Conservation (phyloP, 805 yeast genomes). For the Danielia oregonensis region DNA sequence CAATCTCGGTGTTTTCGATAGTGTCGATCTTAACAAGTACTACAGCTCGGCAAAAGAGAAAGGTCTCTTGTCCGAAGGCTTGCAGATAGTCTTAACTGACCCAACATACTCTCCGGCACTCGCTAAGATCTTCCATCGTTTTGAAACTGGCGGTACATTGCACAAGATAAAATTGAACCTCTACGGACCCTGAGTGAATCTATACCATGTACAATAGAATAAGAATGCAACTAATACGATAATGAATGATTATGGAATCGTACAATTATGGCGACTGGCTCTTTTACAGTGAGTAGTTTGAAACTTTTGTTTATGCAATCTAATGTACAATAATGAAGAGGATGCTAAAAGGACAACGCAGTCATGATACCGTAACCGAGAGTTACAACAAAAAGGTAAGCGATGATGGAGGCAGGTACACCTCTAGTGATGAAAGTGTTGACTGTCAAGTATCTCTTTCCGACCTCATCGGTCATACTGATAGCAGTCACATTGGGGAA, state of each 20-base stretch:
- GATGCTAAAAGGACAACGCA: constrained; percentile 7
- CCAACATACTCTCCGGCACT: constrained; percentile 29
- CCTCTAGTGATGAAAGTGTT: constrained; percentile 41
- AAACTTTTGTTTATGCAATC: no score
- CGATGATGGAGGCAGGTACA: constrained; percentile 38
- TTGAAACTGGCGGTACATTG: constrained; percentile 30
- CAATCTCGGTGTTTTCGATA: constrained; percentile 29
- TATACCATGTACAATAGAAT: not conserved
- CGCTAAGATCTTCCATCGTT: constrained; percentile 26
- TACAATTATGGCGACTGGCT: no score
- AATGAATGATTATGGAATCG: no score
- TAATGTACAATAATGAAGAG: not conserved
- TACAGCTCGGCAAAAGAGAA: constrained; percentile 22
- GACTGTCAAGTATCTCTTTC: constrained; percentile 37
- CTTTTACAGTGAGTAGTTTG: no score
- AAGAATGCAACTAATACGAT: not conserved
- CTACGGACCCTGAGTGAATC: constrained; percentile 20
- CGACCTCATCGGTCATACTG: constrained; percentile 41
- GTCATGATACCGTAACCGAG: constrained; percentile 41
- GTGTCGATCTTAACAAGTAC: constrained; percentile 23
- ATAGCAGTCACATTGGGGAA: constrained; percentile 44
- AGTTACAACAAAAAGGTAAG: constrained; percentile 31
- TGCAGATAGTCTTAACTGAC: constrained; percentile 25
- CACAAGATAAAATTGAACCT: constrained; percentile 26
- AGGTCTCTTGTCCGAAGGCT: constrained; percentile 17